Conservation (phyloP, 306 rosid genomes). For the Dalbergia cultrata region DNA sequence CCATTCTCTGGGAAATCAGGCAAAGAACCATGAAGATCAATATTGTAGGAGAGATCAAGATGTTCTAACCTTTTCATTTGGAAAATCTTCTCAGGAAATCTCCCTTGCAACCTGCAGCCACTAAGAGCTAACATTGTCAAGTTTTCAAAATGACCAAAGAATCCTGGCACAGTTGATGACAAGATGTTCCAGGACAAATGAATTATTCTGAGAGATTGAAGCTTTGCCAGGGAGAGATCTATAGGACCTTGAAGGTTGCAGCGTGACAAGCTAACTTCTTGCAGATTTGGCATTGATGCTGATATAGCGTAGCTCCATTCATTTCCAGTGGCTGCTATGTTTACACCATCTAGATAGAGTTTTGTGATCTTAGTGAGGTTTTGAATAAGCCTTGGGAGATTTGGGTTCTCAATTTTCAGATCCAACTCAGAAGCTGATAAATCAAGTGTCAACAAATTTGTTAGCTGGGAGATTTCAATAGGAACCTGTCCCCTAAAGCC, state of each 20-base stretch:
- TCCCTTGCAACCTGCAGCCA: constrained; percentile 3
- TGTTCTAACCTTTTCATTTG: not conserved
- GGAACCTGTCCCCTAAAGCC: constrained; percentile 39
- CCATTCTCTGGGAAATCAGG: constrained; percentile 19
- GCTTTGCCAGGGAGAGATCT: constrained; percentile 25
- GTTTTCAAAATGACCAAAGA: constrained; percentile 13
- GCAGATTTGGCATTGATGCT: constrained; percentile 28
- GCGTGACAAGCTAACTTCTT: constrained; percentile 22
- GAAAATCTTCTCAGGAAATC: constrained; percentile 36
- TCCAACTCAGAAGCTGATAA: not conserved
- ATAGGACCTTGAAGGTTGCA: constrained; percentile 41
- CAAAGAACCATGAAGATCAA: constrained; percentile 9
- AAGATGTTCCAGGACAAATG: constrained; percentile 9
- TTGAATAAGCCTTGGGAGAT: constrained; percentile 11
- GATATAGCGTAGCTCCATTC: constrained; percentile 48
- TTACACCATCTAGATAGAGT: constrained; percentile 51
- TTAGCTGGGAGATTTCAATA: constrained; percentile 30
- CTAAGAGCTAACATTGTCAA: constrained; percentile 18
- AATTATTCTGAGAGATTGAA: not conserved
- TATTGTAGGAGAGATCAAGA: constrained; percentile 15
- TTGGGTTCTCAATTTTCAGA: constrained; percentile 24
- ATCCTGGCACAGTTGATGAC: constrained; percentile 14
- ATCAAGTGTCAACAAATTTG: constrained; percentile 32
- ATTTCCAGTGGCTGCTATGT: constrained; percentile 43
- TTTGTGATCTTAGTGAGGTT: constrained; percentile 37